Evolutionary conservation across 768 basidiomycete species (phyloP).

Genomic region (Phaeolepiota aurea): DNA sequence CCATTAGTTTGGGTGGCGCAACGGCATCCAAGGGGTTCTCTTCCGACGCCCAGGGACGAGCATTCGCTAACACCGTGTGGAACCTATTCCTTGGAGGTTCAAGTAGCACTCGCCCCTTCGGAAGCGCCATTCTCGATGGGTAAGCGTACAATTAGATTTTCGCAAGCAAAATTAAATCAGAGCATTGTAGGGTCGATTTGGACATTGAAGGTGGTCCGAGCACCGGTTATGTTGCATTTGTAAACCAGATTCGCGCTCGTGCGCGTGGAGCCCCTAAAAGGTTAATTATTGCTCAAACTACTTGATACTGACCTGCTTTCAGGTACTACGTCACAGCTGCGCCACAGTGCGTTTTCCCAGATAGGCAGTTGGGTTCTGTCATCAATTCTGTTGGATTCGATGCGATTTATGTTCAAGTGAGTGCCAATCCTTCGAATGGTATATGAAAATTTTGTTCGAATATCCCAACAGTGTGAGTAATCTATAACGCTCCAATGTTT

Average conservation of each 20-base stretch:
- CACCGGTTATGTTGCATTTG: constrained; percentile 43
- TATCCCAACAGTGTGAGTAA: not conserved
- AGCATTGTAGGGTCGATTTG: constrained; percentile 43
- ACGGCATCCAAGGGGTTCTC: constrained; percentile 48
- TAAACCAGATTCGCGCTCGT: constrained; percentile 41
- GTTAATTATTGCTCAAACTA: constrained; percentile 16
- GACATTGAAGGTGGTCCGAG: constrained; percentile 61
- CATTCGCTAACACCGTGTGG: constrained; percentile 60
- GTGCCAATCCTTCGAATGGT: constrained; percentile 8
- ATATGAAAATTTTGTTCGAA: not conserved
- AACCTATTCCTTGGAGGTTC: constrained; percentile 57
- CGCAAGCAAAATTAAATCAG: not conserved
- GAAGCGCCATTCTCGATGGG: constrained; percentile 64
- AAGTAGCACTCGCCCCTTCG: constrained; percentile 50
- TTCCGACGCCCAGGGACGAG: constrained; percentile 40
- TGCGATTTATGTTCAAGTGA: constrained; percentile 60
- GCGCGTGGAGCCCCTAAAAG: constrained; percentile 39
- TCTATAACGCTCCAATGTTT: not conserved
- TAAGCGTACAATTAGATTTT: constrained; percentile 14
- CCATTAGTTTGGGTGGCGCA: constrained; percentile 53
- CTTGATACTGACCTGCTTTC: constrained; percentile 3
- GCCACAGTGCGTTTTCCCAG: constrained; percentile 64
- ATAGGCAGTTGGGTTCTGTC: constrained; percentile 49
- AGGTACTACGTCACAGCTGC: constrained; percentile 61
- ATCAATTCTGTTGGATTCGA: constrained; percentile 58